phyloP scores from a whole-genome alignment of 805 yeast species.

The Candida rishiriensis region DNA sequence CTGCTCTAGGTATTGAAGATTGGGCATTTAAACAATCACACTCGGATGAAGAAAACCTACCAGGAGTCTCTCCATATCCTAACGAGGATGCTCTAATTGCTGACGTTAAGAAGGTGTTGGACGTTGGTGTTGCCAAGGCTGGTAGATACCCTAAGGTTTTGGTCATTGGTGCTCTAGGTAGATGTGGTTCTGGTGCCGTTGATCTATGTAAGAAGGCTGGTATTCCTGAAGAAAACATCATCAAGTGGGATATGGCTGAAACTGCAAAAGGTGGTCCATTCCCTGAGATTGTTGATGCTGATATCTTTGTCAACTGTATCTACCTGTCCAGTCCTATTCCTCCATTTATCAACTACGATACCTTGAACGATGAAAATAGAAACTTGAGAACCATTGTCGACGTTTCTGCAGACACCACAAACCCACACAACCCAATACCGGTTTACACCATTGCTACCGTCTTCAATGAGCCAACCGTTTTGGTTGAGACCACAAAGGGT shows the following conservation, averaged over 20 bases:
- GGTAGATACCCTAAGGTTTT: slow-evolving; percentile 73
- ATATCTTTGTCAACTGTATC: slow-evolving; percentile 93
- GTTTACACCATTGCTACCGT: slow-evolving; percentile 87
- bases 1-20: slow-evolving; percentile 90
- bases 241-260: slow-evolving; percentile 96
- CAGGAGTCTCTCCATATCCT: slow-evolving; percentile 77
- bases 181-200: slow-evolving; percentile 98
- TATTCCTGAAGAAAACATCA: slow-evolving; percentile 75
- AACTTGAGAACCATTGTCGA: slow-evolving; percentile 89
- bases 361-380: slow-evolving; percentile 64
- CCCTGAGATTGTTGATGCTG: slow-evolving; percentile 81
- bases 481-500: slow-evolving; percentile 72
- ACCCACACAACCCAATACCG: slow-evolving; percentile 97
- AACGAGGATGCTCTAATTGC: slow-evolving; percentile 70
- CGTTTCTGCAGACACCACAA: slow-evolving; percentile 97
- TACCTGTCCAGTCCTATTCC: slow-evolving; percentile 91
- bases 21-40: slow-evolving; percentile 90
- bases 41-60: slow-evolving; percentile 61
- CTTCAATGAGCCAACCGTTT: slow-evolving; percentile 85
- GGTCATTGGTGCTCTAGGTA: slow-evolving; percentile 95
- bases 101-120: slow-evolving; percentile 61
- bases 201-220: slow-evolving; percentile 81
- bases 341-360: slow-evolving; percentile 73
- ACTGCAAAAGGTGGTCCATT: slow-evolving; percentile 98
- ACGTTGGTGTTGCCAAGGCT: slow-evolving; percentile 52